Percentiles rank a stretch among this genome's conserved stretches.
These are phyloP conservation scores for Magnaporthales sp. DNA, from an alignment of 2,329 filamentous ascomycete species.

Conservation along the genomic window DNA sequence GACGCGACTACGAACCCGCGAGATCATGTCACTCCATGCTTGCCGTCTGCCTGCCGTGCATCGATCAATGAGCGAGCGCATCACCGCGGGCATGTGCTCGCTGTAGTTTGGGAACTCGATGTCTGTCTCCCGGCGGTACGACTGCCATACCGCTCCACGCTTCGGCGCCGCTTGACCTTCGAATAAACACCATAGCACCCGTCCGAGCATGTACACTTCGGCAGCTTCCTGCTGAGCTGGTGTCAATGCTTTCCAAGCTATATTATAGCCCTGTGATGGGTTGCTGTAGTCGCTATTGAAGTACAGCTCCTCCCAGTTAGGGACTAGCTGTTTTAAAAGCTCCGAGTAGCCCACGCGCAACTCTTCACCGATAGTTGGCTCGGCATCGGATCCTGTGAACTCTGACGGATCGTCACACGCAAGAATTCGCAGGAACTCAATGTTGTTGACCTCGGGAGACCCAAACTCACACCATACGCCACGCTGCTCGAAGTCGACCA, in stretches of 20 bases:
- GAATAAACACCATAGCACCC: constrained; percentile 54
- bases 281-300: constrained; percentile 31
- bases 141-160: constrained; percentile 47
- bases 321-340: constrained; percentile 34
- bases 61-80: constrained; percentile 9
- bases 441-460: constrained; percentile 49
- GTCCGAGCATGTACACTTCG: constrained; percentile 54
- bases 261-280: constrained; percentile 42
- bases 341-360: constrained; percentile 30
- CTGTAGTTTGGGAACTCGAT: constrained; percentile 46
- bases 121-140: constrained; percentile 46
- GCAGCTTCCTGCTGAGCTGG: constrained; percentile 44
- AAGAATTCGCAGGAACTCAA: constrained; percentile 49
- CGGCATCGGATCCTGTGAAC: constrained; percentile 21
- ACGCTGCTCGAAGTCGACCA: constrained; percentile 56
- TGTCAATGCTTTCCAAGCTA: constrained; percentile 46
- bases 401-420: constrained; percentile 32
- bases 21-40: constrained; percentile 4
- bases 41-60: constrained; percentile 8
- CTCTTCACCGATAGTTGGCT: constrained; percentile 23
- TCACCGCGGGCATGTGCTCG: constrained; percentile 7
- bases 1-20: constrained; percentile 4
- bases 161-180: constrained; percentile 51
- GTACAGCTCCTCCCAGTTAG: constrained; percentile 26
- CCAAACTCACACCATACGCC: constrained; percentile 56